Percentiles rank a stretch among this genome's conserved stretches.
Evolutionary conservation across 345 rosid species (phyloP).

Genomic region (Citrus medica): DNA sequence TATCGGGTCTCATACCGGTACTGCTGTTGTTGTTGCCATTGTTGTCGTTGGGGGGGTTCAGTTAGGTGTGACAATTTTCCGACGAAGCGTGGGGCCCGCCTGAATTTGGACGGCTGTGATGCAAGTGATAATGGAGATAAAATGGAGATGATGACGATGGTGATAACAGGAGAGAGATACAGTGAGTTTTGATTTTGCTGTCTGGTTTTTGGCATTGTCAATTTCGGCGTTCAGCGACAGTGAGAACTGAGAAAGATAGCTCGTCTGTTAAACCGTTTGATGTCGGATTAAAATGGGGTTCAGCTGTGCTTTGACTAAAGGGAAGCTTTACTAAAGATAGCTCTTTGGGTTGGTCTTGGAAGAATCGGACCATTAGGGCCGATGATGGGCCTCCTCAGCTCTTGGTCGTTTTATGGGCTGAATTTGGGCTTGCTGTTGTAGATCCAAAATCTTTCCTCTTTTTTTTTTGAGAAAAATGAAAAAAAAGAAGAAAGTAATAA

Average conservation of each 20-base stretch:
- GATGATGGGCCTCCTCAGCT: background rate
- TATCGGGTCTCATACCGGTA: constrained; percentile 61
- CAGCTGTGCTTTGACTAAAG: background rate
- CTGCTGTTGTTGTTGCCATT: background rate
- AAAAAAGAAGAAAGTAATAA: too few relatives aligned
- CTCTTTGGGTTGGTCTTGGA: background rate
- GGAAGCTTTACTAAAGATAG: background rate
- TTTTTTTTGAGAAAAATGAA: too few relatives aligned
- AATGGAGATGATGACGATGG: constrained; percentile 19
- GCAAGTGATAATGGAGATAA: constrained; percentile 13
- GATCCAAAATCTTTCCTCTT: background rate
- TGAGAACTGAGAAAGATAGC: too few relatives aligned
- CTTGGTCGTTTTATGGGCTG: background rate
- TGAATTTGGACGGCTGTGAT: constrained; percentile 13
- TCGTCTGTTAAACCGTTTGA: too few relatives aligned
- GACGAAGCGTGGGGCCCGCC: constrained; percentile 39
- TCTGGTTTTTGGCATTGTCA: constrained; percentile 33
- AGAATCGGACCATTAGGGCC: background rate
- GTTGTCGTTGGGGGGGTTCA: constrained; percentile 3
- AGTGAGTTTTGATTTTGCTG: background rate
- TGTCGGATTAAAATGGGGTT: too few relatives aligned
- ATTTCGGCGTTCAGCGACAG: background rate
- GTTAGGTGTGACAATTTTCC: constrained; percentile 20
- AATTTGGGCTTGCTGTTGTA: background rate
- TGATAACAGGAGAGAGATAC: background rate